Percentiles rank a stretch among this genome's conserved stretches.
Conservation (phyloP, 2,329 filamentous ascomycete genomes). For the Ceratocystiopsis sp. region DNA sequence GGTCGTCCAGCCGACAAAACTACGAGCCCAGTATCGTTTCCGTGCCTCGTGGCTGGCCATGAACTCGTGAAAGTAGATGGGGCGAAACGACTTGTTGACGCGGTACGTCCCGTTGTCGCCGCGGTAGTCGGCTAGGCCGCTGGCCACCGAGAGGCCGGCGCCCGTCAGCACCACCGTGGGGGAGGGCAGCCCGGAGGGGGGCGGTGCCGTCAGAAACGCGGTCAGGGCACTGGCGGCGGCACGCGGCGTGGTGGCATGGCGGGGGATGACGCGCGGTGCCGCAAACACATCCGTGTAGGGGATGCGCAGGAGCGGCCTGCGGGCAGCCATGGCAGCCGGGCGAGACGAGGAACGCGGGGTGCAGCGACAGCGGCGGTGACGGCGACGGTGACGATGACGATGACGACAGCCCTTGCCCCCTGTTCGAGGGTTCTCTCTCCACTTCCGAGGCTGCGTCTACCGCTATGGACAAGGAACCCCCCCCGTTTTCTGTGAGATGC, state of each 20-base stretch:
- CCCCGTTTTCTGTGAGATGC: too few relatives aligned
- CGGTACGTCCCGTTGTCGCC: constrained; percentile 83
- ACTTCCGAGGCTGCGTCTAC: too few relatives aligned
- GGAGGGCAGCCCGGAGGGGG: constrained; percentile 29
- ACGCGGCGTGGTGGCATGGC: constrained; percentile 47
- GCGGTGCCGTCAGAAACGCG: constrained; percentile 52
- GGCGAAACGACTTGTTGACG: constrained; percentile 74
- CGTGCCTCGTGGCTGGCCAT: constrained; percentile 62
- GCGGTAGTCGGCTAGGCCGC: constrained; percentile 82
- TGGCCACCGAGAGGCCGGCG: constrained; percentile 84
- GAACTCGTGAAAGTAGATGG: constrained; percentile 90
- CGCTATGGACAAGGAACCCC: too few relatives aligned
- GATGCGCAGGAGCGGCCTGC: constrained; percentile 65
- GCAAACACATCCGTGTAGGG: constrained; percentile 78
- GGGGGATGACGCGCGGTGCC: constrained; percentile 56
- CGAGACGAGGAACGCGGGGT: too few relatives aligned
- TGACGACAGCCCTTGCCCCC: too few relatives aligned
- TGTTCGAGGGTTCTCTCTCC: too few relatives aligned
- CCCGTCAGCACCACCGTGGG: constrained; percentile 46
- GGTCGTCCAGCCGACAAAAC: constrained; percentile 82
- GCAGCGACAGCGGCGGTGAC: too few relatives aligned
- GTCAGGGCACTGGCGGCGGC: constrained; percentile 64
- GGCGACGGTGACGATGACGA: too few relatives aligned
- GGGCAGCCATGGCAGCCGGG: constrained; percentile 26
- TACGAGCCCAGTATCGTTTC: constrained; percentile 90